These are phyloP conservation scores for Calonectria henricotiae DNA, from an alignment of 2,329 filamentous ascomycete species.

Conservation along the genomic window DNA sequence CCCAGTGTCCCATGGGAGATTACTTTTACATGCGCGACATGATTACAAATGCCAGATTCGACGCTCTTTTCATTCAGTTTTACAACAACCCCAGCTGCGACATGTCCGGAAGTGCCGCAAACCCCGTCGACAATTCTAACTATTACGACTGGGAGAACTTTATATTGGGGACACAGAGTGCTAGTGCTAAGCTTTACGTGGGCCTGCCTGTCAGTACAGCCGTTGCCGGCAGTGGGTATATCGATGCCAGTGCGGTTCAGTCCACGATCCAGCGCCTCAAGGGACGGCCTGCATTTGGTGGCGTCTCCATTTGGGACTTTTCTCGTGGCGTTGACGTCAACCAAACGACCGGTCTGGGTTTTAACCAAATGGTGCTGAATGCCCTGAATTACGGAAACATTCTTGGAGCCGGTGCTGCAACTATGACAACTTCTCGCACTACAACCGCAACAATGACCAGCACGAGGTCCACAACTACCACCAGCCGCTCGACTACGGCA, in stretches of 20 bases:
- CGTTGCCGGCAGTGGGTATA: constrained; percentile 56
- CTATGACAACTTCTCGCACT: background rate
- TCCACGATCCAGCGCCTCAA: constrained; percentile 61
- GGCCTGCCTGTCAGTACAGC: constrained; percentile 59
- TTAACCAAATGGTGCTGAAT: constrained; percentile 58
- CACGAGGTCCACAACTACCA: background rate
- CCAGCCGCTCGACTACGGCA: background rate
- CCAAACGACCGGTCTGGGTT: constrained; percentile 55
- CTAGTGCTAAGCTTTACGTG: constrained; percentile 64
- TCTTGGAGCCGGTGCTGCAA: constrained; percentile 39
- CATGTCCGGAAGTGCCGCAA: constrained; percentile 51
- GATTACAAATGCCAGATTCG: constrained; percentile 61
- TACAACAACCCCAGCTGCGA: constrained; percentile 65
- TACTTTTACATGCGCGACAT: constrained; percentile 58
- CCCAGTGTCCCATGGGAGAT: constrained; percentile 60
- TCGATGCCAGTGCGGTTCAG: constrained; percentile 56
- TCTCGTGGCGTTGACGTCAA: constrained; percentile 55
- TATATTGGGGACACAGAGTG: constrained; percentile 56
- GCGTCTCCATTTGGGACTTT: constrained; percentile 66
- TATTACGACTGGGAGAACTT: constrained; percentile 62
- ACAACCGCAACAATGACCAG: background rate
- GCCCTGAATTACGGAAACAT: constrained; percentile 58
- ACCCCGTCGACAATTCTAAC: constrained; percentile 57
- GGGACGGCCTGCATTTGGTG: constrained; percentile 60
- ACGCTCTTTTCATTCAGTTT: constrained; percentile 66